Base-by-base conservation (phyloP, 805 yeast genomes). In the Ascoidea tarda region DNA sequence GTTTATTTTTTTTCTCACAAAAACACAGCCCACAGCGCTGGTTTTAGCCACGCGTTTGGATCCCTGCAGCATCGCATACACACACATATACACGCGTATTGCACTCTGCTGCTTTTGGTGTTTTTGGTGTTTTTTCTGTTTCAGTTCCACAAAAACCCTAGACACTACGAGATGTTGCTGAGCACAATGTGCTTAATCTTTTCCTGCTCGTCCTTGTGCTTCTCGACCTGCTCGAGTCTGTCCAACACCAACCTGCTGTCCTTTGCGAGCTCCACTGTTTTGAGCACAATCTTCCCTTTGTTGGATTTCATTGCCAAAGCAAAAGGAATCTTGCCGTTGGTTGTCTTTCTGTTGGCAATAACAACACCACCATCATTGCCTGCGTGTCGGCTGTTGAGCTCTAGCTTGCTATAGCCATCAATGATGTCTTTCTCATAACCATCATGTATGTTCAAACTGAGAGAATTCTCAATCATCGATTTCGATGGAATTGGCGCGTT, bases 291-390 rank as follows among this genome's bases (percentile, higher is more conserved):
- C 55, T 69, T 72, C 58, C 44, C 44, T 38, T 73, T 74, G 21
- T 82, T 84, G 33, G 71, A 65, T 58, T 73, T 78, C 6, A 82
- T 75, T 51, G 84, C 62, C 52, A 84, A 70, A 3, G 78, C 75
- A 61, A 82, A 82, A 14, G 75, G 63, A 32, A 74, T 65, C 51
- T 60, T 64, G 42, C 21, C 46, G n/a, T 16, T 44, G 6, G 33
- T 49, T 5, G 51, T 48, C 4, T 46, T 50, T 5, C 21, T 48
- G 6, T 46, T 49, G 14, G 52, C 6, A 5, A 8, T 16, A n/a
- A 46, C 5, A 5, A 33, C 46, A 5, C 50, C 5, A 2, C 42
- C 10, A 16, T 44, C 42, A 2, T 8, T 31, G 12, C 47, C 47
- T 38, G 45, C 28, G 28, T 21, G 28, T 21, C 28, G 28, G 3